These are phyloP conservation scores for Candida anglica DNA, from an alignment of 805 yeast genomes.

Conservation along the genomic window DNA sequence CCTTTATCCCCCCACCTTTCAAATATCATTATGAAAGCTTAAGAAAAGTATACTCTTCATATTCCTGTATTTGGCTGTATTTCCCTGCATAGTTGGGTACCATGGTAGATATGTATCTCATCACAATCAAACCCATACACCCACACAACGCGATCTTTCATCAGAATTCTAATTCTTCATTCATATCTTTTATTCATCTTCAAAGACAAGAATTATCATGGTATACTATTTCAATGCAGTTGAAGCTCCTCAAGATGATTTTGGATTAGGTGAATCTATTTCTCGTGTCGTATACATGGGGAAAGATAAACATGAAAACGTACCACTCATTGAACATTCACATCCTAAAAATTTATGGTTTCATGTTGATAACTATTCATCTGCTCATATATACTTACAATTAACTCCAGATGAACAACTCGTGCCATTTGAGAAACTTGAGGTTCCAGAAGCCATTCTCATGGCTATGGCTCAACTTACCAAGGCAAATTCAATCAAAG, in stretches of 20 bases:
- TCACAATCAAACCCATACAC: too few relatives aligned
- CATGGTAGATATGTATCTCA: too few relatives aligned
- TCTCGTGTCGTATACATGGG: conserved; percentile 59
- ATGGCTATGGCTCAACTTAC: conserved; percentile 61
- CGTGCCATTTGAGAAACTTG: conserved; percentile 42
- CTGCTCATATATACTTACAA: conserved; percentile 74
- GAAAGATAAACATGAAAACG: conserved; percentile 66
- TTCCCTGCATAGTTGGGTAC: too few relatives aligned
- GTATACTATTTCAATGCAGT: conserved; percentile 27
- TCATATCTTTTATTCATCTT: too few relatives aligned
- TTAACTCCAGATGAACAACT: conserved; percentile 44
- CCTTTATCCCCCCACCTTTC: too few relatives aligned
- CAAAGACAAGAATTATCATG: too few relatives aligned
- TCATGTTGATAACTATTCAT: conserved; percentile 71
- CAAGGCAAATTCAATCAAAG: conserved; percentile 73
- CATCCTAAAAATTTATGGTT: conserved; percentile 72
- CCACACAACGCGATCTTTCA: too few relatives aligned
- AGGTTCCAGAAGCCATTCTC: conserved; percentile 42
- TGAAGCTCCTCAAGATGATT: conserved; percentile 8
- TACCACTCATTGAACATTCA: conserved; percentile 53
- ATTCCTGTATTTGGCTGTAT: too few relatives aligned
- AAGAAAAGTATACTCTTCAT: too few relatives aligned
- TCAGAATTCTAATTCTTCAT: too few relatives aligned
- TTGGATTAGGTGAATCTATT: conserved; percentile 18
- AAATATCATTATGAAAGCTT: too few relatives aligned